phyloP scores from a whole-genome alignment of 2,329 filamentous ascomycete species.

The Pseudofabraea citricarpa region DNA sequence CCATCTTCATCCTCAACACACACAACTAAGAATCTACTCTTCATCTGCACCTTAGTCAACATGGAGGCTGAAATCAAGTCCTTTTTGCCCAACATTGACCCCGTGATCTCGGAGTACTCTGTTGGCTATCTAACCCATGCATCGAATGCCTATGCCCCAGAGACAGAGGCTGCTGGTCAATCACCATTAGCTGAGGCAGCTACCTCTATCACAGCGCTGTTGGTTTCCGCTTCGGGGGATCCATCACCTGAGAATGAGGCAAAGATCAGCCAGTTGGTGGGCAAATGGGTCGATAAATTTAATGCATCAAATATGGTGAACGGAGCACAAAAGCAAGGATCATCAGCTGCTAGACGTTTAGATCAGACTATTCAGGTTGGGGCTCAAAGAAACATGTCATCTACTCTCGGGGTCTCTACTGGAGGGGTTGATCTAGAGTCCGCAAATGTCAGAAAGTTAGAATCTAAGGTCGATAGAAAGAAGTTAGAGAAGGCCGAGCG shows the following conservation, averaged over 20 bases:
- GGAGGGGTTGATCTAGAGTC: constrained; percentile 89
- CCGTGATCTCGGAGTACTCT: constrained; percentile 84
- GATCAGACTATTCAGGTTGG: constrained; percentile 95
- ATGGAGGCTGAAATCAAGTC: constrained; percentile 89
- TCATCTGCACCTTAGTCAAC: too few relatives aligned
- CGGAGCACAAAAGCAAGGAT: constrained; percentile 63
- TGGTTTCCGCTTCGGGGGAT: constrained; percentile 89
- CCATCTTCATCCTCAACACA: not conserved
- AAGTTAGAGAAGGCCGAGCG: constrained; percentile 98
- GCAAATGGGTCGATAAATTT: constrained; percentile 83
- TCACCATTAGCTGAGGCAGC: constrained; percentile 84
- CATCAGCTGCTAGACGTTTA: constrained; percentile 74
- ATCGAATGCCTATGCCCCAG: constrained; percentile 74
- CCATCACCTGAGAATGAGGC: constrained; percentile 66
- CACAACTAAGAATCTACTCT: not conserved
- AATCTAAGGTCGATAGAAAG: constrained; percentile 96
- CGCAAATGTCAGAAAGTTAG: constrained; percentile 86
- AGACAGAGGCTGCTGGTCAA: constrained; percentile 62
- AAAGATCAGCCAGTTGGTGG: constrained; percentile 76
- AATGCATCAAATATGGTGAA: constrained; percentile 65
- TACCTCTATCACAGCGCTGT: constrained; percentile 75
- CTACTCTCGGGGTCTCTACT: constrained; percentile 82
- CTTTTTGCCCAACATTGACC: constrained; percentile 82
- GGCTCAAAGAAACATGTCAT: constrained; percentile 91
- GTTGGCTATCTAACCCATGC: constrained; percentile 93